Evolutionary conservation across 768 basidiomycete species (phyloP).

Genomic region (Candolleomyces eurysporus): DNA sequence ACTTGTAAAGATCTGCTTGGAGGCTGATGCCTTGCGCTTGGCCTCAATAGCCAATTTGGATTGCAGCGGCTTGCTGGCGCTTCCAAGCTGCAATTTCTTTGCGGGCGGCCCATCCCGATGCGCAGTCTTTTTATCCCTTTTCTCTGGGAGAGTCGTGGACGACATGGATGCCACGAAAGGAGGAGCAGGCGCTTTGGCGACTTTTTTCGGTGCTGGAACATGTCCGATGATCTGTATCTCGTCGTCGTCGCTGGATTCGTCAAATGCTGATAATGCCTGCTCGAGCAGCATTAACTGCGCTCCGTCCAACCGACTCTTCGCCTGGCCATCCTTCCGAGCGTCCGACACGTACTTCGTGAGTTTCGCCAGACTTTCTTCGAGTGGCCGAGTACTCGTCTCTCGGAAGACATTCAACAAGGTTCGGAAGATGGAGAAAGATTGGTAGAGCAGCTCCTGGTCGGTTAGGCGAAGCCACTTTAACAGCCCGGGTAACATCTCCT

Average conservation of each 20-base stretch:
- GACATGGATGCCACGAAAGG: too few species aligned
- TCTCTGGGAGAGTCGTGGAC: not conserved
- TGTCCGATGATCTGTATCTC: conserved; percentile 56
- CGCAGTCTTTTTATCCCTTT: conserved; percentile 4
- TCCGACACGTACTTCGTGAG: conserved; percentile 64
- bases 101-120: not conserved
- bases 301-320: conserved; percentile 54
- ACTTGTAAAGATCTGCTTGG: conserved; percentile 16
- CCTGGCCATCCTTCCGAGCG: conserved; percentile 48
- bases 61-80: conserved; percentile 12
- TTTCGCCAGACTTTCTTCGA: conserved; percentile 55
- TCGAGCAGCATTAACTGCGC: conserved; percentile 65
- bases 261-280: conserved; percentile 62
- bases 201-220: conserved; percentile 15
- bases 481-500: conserved; percentile 76
- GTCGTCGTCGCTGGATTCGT: conserved; percentile 59
- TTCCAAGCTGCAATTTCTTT: not conserved
- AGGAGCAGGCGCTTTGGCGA: too few species aligned
- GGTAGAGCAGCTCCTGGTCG: conserved; percentile 87
- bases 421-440: conserved; percentile 81
- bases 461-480: conserved; percentile 89
- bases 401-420: conserved; percentile 76
- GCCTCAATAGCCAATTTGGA: conserved; percentile 12
- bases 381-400: conserved; percentile 55
- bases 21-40: not conserved